Conservation (phyloP, 2,329 filamentous ascomycete species). For the Talaromyces islandicus region DNA sequence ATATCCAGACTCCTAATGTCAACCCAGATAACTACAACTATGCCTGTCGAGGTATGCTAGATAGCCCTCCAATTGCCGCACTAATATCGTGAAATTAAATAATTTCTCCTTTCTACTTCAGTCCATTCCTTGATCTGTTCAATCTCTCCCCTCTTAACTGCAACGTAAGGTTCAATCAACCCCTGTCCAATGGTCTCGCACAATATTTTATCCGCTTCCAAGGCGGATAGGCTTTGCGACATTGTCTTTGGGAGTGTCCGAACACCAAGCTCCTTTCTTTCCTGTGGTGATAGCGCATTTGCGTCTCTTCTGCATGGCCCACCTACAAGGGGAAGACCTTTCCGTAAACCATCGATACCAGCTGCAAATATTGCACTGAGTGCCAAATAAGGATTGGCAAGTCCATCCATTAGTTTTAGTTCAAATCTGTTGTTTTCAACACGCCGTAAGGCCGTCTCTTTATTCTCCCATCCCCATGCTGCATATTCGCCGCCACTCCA, state of each 20-base stretch:
- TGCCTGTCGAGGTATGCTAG: neutral
- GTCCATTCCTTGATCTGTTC: constrained; percentile 6
- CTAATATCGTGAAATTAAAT: constrained; percentile 8
- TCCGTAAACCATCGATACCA: constrained; percentile 14
- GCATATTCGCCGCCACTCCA: constrained; percentile 22
- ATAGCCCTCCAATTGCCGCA: neutral
- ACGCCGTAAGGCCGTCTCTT: constrained; percentile 19
- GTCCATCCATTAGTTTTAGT: constrained; percentile 21
- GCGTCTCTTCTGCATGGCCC: constrained; percentile 2
- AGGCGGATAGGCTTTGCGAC: neutral
- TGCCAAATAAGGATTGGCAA: constrained; percentile 23
- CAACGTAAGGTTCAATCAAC: constrained; percentile 3
- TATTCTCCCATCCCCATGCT: constrained; percentile 21
- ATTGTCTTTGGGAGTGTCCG: constrained; percentile 1
- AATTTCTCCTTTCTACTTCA: constrained; percentile 2
- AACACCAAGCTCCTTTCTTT: neutral
- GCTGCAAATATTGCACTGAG: constrained; percentile 18
- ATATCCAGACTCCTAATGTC: neutral
- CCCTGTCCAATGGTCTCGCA: neutral
- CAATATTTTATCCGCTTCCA: neutral
- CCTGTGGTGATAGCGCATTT: neutral
- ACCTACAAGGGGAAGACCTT: neutral
- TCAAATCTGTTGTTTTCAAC: constrained; percentile 19
- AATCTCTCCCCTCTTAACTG: constrained; percentile 5
- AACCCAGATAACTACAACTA: too few species aligned